Base-by-base conservation (phyloP, 2,329 filamentous ascomycete genomes). In the Thermochaetoides dissita region DNA sequence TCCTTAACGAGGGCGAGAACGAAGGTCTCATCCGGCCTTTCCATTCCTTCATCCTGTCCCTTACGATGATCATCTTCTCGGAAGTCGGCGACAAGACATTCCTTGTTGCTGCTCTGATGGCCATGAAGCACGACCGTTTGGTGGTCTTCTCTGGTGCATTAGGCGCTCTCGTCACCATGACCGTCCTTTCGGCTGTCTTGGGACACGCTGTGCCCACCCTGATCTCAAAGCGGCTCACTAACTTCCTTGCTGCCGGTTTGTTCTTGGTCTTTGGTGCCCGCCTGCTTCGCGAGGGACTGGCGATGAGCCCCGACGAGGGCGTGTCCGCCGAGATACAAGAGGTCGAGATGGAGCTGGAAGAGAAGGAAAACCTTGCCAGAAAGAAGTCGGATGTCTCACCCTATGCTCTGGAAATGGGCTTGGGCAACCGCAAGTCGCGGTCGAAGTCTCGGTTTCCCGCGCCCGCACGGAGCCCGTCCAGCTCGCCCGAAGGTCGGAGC, bases 51-150 rank as follows among this genome's bases (percentile, higher is more conserved):
- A 57, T 94, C 9, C 78, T 96, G 30, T 94, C 91, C 10, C 78
- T 95, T 46, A 89, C 88, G 44, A 98, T 96, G 91, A 98, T 98
- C 55, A 68, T 96, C 48, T 82, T 96, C 54, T 95, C 89, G 37
- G 91, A 98, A 61, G 79, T 98, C 54, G 91, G 91, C 49, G 91
- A 98, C 74, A 98, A 98, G 67, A 98, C 91, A 0, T 98, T 98
- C 68, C 72, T 98, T 36, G 86, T 98, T 17, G 91, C 91, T 6
- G 89, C 88, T 7, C 75, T 98, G 11, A 98, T 98, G 91, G 91
- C 91, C 9, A 98, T 98, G 91, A 91, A 94, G 59, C 89, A 98
- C 56, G 83, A 91, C 48, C 81, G 91, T 40, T 68, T 94, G 49
- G 74, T 96, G 9, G 91, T 98, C 47, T 98, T 98, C 64, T 84